Evolutionary conservation across 2,329 filamentous ascomycete genomes (phyloP).

Genomic region (Beauveria sp.): DNA sequence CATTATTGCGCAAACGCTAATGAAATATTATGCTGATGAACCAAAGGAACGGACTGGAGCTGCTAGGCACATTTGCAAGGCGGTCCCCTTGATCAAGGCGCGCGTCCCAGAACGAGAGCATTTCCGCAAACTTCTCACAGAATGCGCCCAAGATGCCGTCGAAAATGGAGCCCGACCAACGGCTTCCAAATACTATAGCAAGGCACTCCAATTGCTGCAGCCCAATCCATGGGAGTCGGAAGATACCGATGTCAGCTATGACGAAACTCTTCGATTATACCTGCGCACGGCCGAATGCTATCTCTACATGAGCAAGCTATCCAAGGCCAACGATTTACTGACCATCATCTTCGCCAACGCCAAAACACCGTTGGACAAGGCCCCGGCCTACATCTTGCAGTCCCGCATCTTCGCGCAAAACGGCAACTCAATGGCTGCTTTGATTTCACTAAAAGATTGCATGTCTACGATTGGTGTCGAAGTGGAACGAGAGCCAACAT

Average conservation of each 20-base stretch:
- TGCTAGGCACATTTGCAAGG: conserved; percentile 74
- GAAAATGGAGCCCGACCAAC: conserved; percentile 79
- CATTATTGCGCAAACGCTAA: conserved; percentile 72
- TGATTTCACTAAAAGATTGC: conserved; percentile 63
- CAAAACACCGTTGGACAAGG: conserved; percentile 68
- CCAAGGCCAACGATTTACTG: conserved; percentile 61
- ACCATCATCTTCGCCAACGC: conserved; percentile 62
- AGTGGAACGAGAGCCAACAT: conserved; percentile 59
- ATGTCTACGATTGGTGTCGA: conserved; percentile 61
- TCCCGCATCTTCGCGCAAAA: conserved; percentile 70
- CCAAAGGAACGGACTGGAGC: conserved; percentile 60
- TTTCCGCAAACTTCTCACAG: conserved; percentile 69
- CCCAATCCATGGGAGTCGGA: conserved; percentile 67
- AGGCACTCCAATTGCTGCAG: conserved; percentile 73
- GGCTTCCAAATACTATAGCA: conserved; percentile 72
- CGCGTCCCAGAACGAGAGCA: conserved; percentile 52
- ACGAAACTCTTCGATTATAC: conserved; percentile 75
- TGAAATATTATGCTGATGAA: conserved; percentile 60
- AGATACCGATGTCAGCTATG: conserved; percentile 67
- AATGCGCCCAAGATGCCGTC: conserved; percentile 69
- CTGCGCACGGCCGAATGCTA: conserved; percentile 76
- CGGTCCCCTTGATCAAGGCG: conserved; percentile 64
- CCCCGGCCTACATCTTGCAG: conserved; percentile 74
- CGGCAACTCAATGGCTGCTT: conserved; percentile 63
- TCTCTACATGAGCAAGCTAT: conserved; percentile 66